Evolutionary conservation across 108 stramenopile genomes (phyloP).

Genomic region (Skeletonema menzelii): DNA sequence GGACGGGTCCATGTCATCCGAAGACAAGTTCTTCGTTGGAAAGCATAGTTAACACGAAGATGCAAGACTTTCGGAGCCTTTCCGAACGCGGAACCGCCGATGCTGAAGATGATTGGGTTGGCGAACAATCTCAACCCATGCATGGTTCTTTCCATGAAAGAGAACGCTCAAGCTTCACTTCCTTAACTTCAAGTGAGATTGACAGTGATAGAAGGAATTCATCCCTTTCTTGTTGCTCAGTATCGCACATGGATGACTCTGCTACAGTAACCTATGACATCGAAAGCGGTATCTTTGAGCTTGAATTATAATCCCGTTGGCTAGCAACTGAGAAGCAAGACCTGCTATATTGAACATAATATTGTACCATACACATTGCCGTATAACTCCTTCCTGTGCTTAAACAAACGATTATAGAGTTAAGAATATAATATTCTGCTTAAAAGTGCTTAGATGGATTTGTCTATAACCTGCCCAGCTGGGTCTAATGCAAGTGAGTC

Average conservation of each 20-base stretch:
- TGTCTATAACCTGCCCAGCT: background rate
- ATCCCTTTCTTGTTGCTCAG: background rate
- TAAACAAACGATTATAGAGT: background rate
- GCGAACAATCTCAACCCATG: background rate
- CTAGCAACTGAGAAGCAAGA: background rate
- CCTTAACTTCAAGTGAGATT: background rate
- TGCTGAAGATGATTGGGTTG: background rate
- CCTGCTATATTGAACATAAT: background rate
- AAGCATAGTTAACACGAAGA: background rate
- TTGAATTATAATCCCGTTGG: background rate
- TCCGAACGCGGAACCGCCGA: background rate
- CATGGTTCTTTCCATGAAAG: background rate
- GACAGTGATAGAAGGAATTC: background rate
- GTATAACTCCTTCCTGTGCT: background rate
- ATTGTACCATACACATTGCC: background rate
- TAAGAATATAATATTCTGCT: background rate
- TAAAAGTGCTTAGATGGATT: background rate
- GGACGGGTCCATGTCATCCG: background rate
- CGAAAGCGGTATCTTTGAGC: background rate
- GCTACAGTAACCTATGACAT: background rate
- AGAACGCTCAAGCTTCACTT: background rate
- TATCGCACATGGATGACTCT: background rate
- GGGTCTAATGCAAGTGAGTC: background rate
- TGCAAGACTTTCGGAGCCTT: background rate
- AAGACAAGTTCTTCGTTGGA: background rate